phyloP scores from a whole-genome alignment of 2,329 filamentous ascomycete genomes.

The Paramyrothecium roridum region DNA sequence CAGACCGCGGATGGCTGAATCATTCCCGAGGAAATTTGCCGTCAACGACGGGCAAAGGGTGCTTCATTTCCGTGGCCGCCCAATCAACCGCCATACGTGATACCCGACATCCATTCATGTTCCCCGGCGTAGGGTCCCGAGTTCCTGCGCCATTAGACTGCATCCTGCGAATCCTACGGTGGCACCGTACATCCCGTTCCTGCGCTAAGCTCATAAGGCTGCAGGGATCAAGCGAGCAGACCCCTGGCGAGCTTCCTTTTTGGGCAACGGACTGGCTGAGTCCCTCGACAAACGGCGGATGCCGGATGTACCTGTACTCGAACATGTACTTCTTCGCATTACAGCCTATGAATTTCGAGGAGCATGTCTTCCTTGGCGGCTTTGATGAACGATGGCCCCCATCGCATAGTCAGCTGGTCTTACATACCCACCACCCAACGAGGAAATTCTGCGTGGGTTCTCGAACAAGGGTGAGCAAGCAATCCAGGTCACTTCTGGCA shows the following conservation, averaged over 20 bases:
- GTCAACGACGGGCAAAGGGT: no score
- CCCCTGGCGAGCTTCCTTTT: no score
- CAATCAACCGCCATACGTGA: not conserved
- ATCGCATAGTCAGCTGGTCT: no score
- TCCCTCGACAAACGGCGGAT: not conserved
- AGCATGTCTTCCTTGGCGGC: no score
- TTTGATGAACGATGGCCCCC: no score
- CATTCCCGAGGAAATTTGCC: no score
- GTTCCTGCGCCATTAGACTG: not conserved
- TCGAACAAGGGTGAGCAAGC: not conserved
- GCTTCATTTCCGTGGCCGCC: no score
- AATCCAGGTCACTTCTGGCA: not conserved
- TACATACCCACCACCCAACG: no score
- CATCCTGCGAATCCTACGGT: not conserved
- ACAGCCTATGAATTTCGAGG: no score
- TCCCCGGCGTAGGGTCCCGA: not conserved
- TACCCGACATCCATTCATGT: not conserved
- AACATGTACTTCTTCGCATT: not conserved
- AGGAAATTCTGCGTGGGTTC: not conserved
- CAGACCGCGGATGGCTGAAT: no score
- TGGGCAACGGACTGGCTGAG: no score
- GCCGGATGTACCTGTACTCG: not conserved
- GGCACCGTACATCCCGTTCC: not conserved
- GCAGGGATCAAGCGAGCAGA: not conserved
- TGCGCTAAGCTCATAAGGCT: not conserved